Conservation (phyloP, 305 asterid genomes). For the Fraxinus sp. region DNA sequence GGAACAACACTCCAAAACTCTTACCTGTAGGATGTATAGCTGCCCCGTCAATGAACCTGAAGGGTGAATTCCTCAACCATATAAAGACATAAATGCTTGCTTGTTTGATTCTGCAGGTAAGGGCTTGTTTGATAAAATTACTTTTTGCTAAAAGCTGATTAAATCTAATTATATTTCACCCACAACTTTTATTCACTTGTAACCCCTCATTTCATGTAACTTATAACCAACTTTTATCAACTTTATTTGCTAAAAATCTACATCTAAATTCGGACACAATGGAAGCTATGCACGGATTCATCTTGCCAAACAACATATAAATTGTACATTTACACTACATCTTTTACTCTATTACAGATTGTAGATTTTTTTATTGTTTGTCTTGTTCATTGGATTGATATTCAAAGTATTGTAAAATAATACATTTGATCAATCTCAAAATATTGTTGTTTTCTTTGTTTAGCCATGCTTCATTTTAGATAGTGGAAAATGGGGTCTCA, state of each 20-base stretch:
- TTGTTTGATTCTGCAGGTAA: neutral
- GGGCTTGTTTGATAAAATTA: too few species aligned
- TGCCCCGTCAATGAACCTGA: slow-evolving; percentile 17
- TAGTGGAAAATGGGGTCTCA: neutral
- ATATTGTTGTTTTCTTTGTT: neutral
- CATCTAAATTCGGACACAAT: neutral
- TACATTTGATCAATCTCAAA: neutral
- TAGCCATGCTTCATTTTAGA: neutral
- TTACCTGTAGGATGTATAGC: neutral
- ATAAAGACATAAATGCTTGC: slow-evolving; percentile 3
- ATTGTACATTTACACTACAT: neutral
- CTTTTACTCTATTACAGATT: neutral
- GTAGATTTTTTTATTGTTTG: neutral
- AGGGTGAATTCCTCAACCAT: neutral
- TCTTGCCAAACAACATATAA: neutral
- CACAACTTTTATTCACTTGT: too few species aligned
- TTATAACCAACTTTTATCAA: too few species aligned
- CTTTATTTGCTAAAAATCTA: too few species aligned
- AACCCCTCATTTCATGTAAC: too few species aligned
- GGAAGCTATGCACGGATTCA: neutral
- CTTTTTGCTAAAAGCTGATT: too few species aligned
- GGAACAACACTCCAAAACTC: slow-evolving; percentile 10
- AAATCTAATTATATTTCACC: too few species aligned
- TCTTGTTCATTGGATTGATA: neutral
- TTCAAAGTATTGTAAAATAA: neutral